phyloP scores from a whole-genome alignment of 2,329 filamentous ascomycete genomes.

The Pestalotiopsis sp. region DNA sequence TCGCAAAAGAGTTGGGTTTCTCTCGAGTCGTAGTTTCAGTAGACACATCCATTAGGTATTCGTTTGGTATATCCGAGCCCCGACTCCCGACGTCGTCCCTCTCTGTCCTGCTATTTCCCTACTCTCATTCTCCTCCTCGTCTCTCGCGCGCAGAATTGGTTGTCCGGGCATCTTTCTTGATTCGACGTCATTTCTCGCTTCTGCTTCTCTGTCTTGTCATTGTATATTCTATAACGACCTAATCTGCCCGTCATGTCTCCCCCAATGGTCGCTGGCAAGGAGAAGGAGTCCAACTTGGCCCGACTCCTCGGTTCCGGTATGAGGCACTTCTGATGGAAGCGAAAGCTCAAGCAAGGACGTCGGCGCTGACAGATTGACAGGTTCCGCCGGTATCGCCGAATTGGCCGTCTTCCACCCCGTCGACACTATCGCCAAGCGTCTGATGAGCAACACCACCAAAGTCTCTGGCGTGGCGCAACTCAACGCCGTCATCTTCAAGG shows the following conservation, averaged over 20 bases:
- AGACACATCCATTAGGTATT: background rate
- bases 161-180: background rate
- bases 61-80: background rate
- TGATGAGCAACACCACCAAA: slow-evolving; percentile 96
- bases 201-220: background rate
- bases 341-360: background rate
- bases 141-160: background rate
- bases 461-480: slow-evolving; percentile 54
- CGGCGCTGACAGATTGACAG: slow-evolving; percentile 37
- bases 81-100: background rate
- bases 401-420: slow-evolving; percentile 76
- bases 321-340: slow-evolving; percentile 15
- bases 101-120: background rate
- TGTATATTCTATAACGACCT: background rate
- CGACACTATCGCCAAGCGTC: slow-evolving; percentile 96
- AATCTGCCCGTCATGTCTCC: slow-evolving; percentile 58
- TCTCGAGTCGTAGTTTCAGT: background rate
- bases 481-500: slow-evolving; percentile 92
- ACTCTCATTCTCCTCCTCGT: background rate
- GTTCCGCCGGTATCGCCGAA: slow-evolving; percentile 63
- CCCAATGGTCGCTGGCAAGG: slow-evolving; percentile 47
- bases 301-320: slow-evolving; percentile 89
- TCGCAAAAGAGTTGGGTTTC: background rate
- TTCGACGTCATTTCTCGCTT: slow-evolving; percentile 1
- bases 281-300: slow-evolving; percentile 88